Evolutionary conservation across 495 filamentous ascomycete species (phyloP), one percentile per base, ranked within the genome.

Genomic region (Lichina pygmaea): DNA sequence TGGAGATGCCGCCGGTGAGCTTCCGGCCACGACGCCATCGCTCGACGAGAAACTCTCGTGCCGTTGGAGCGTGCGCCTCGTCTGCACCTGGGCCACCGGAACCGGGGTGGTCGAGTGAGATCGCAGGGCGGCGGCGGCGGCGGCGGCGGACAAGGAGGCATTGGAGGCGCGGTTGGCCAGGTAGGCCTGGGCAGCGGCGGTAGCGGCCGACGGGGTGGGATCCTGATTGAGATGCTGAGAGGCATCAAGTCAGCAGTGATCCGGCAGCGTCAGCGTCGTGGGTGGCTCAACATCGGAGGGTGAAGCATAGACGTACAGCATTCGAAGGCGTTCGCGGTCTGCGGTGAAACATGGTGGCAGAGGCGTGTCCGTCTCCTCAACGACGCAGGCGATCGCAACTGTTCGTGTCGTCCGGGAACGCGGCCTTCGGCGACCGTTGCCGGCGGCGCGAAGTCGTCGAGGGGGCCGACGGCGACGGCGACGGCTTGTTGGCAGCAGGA

Each of bases 161-260:
- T 71, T 71, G 43, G 75, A 71, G 36, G 72, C 60, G 59, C 70
- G 68, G 52, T 73, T 71, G 50, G 65, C 67, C 48, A 78, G 70
- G 62, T 86, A 91, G 48, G 84, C 85, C 62, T 78, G 72, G 51
- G 69, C 71, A 44, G 85, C 85, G 47, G 83, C 83, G 34, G 73
- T 70, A 32, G 81, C 66, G 33, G 78, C 78, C 48, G 76, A 73
- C 42, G 80, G 70, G 53, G 75, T 73, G 34, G 77, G 72, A 37
- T 71, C 69, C 34, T 68, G 16, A 31, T 46, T 46, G 8, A 13
- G 8, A 6, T 30, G 32, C 45, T 46, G 13, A 2, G 4, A 33
- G 15, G 31, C n/a, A 12, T 15, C 33, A 3, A 31, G 13, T 39
- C 36, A 39, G 36, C 36, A 15, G 13, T 6, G 11, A 39, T 11